Base-by-base conservation (phyloP, 1,284 basidiomycete genomes). In the Coriolopsis trogii region DNA sequence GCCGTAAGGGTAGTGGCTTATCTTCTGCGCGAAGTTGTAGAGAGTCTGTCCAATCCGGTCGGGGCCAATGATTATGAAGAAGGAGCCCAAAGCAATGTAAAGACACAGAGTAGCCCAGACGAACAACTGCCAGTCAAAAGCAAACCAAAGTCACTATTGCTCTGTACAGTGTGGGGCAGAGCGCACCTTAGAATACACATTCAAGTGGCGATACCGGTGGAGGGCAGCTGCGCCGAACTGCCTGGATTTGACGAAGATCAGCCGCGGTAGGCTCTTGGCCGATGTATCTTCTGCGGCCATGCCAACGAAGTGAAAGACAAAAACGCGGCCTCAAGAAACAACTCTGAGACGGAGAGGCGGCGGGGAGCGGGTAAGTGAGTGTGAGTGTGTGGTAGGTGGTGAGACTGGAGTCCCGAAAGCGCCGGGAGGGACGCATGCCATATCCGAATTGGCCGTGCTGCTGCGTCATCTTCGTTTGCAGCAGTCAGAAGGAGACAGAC, bases 21-120 rank as follows among this genome's bases (percentile, higher is more conserved):
- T 74, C 53, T 76, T 71, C 60, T 84, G 82, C 7, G 87, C 83
- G 48, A 78, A 70, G 63, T 89, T 82, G 69, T 92, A 92, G 51
- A 88, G 72, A 51, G 73, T 78, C 70, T 91, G 89, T 2, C 79
- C 80, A 47, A 92, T 84, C 37, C 77, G 76, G 54, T 76, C 76
- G 15, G 89, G 86, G 0, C 83, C 84, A 36, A 87, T 68, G 42
- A 82, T 51, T 42, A 82, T 60, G 50, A 91, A 68, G 46, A 70
- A 62, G n/a, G 64, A 63, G 56, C 71, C 70, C 18, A 81, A 53
- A 28, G 64, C 65, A 26, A 76, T 64, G 55, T 83, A 77, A 63
- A 83, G 77, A 10, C 74, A 46, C 1, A 71, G 48, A 30, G 79
- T 63, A 26, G 71, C 68, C 73, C 73, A 79, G 24, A 83, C 66